Conservation (phyloP, 306 rosid genomes). For the Elaeagnus macrophylla region DNA sequence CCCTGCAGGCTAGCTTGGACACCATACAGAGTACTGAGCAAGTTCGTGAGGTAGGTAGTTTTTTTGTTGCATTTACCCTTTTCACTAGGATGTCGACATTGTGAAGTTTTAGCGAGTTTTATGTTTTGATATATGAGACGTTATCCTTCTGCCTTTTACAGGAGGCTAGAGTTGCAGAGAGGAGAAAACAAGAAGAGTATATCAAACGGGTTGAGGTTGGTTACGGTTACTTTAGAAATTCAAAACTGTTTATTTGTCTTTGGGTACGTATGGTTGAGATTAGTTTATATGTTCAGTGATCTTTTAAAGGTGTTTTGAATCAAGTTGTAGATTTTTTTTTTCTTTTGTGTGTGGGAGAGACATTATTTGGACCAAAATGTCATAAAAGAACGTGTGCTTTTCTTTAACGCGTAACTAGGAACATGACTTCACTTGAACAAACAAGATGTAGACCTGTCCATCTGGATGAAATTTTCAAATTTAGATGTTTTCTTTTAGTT, state of each 20-base stretch:
- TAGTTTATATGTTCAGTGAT: too few species aligned
- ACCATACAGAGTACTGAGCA: constrained; percentile 78
- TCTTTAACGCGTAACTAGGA: too few species aligned
- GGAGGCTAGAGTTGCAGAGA: constrained; percentile 89
- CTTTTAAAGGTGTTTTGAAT: too few species aligned
- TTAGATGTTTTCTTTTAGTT: too few species aligned
- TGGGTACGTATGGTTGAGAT: too few species aligned
- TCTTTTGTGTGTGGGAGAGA: too few species aligned
- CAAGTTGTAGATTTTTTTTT: too few species aligned
- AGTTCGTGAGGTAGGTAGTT: constrained; percentile 63
- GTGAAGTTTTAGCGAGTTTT: not conserved
- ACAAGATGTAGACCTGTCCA: too few species aligned
- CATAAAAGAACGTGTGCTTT: too few species aligned
- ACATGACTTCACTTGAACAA: too few species aligned
- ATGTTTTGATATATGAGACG: not conserved
- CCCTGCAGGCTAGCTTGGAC: constrained; percentile 67
- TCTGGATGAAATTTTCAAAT: too few species aligned
- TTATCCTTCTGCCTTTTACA: constrained; percentile 17
- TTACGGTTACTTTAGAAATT: constrained; percentile 12
- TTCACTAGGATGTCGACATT: not conserved
- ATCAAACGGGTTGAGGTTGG: constrained; percentile 63
- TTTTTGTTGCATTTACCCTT: not conserved
- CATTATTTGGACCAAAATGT: too few species aligned
- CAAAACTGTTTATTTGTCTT: not conserved
- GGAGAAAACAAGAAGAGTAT: constrained; percentile 74